These are phyloP conservation scores for Fraxinus excelsior DNA, from an alignment of 257 asterid genomes.

Conservation along the genomic window DNA sequence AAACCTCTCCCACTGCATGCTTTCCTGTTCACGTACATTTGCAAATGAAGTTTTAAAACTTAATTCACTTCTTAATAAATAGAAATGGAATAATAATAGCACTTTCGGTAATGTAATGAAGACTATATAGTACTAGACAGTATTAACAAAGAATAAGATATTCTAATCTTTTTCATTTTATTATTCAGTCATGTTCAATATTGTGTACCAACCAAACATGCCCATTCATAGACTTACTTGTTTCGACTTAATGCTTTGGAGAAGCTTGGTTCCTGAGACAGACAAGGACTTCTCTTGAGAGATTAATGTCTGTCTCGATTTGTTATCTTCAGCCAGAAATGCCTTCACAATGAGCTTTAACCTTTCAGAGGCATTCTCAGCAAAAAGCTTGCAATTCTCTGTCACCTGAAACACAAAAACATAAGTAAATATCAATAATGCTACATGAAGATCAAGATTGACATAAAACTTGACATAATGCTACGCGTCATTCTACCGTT, in stretches of 20 bases:
- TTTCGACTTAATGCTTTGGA: constrained; percentile 56
- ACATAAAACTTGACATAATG: too few relatives aligned
- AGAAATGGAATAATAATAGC: too few relatives aligned
- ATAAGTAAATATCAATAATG: too few relatives aligned
- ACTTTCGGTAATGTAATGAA: not conserved
- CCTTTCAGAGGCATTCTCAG: constrained; percentile 66
- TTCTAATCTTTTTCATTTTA: not conserved
- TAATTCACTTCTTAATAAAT: not conserved
- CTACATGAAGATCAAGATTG: too few relatives aligned
- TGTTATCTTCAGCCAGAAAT: constrained; percentile 59
- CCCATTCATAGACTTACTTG: constrained; percentile 48
- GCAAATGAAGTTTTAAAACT: not conserved
- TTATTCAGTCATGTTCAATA: not conserved
- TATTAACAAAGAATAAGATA: not conserved
- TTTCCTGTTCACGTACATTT: constrained; percentile 51
- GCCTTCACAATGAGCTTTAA: constrained; percentile 56
- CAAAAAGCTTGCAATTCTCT: constrained; percentile 52
- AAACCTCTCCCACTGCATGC: constrained; percentile 74
- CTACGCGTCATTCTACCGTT: too few relatives aligned
- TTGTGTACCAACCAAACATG: not conserved
- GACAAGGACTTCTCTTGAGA: constrained; percentile 61
- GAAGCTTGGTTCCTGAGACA: constrained; percentile 49
- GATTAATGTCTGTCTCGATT: constrained; percentile 43
- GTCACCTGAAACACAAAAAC: constrained; percentile 54
- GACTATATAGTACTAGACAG: not conserved